These are phyloP conservation scores for Clonostachys byssicola DNA, from an alignment of 2,329 filamentous ascomycete species.

Conservation along the genomic window DNA sequence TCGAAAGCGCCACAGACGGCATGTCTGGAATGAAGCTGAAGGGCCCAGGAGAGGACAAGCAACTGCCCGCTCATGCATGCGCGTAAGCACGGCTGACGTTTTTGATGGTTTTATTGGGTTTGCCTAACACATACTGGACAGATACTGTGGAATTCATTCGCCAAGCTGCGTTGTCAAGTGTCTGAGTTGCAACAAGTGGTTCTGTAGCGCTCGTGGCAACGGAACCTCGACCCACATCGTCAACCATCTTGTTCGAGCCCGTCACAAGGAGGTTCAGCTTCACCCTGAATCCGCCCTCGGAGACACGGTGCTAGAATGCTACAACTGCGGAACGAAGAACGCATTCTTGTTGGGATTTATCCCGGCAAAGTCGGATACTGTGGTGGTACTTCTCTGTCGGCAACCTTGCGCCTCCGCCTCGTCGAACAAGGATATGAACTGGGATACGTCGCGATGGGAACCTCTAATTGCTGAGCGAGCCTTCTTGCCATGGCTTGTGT, in stretches of 20 bases:
- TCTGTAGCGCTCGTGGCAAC: slow-evolving; percentile 95
- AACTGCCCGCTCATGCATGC: slow-evolving; percentile 92
- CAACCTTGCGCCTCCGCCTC: slow-evolving; percentile 93
- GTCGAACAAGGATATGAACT: slow-evolving; percentile 99
- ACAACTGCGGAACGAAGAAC: slow-evolving; percentile 99
- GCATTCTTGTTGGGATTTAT: slow-evolving; percentile 97
- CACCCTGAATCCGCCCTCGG: slow-evolving; percentile 90
- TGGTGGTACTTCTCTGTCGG: slow-evolving; percentile 92
- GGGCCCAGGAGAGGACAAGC: slow-evolving; percentile 73
- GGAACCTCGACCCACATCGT: slow-evolving; percentile 97
- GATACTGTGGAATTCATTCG: slow-evolving; percentile 97
- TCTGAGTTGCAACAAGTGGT: slow-evolving; percentile 95
- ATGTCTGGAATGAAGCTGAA: slow-evolving; percentile 48
- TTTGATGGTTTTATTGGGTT: slow-evolving; percentile 13
- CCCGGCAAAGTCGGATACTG: slow-evolving; percentile 95
- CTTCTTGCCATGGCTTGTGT: slow-evolving; percentile 91
- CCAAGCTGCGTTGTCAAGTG: slow-evolving; percentile 95
- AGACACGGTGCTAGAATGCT: slow-evolving; percentile 96
- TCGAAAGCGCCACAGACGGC: slow-evolving; percentile 63
- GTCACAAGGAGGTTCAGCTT: slow-evolving; percentile 97
- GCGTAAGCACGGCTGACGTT: slow-evolving; percentile 57
- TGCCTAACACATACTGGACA: slow-evolving; percentile 24
- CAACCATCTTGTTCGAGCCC: slow-evolving; percentile 93
- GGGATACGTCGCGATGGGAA: slow-evolving; percentile 97
- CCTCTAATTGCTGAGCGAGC: slow-evolving; percentile 95